These are phyloP conservation scores for Plasmodium cynomolgi DNA, from an alignment of 169 alveolate genomes.

Conservation along the genomic window DNA sequence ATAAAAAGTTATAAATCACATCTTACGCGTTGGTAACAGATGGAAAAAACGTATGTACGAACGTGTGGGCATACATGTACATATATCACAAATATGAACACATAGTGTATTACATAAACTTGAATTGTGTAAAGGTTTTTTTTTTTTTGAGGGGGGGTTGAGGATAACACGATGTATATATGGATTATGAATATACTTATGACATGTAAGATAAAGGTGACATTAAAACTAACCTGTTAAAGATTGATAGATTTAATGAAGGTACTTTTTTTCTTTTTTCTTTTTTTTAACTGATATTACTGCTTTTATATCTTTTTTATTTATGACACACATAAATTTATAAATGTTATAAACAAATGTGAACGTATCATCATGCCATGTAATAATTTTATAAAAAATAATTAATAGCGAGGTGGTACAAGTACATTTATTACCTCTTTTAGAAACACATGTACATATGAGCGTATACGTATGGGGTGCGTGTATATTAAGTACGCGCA, in stretches of 20 bases:
- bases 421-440: not conserved
- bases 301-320: not conserved
- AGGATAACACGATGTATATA: not conserved
- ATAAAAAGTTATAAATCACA: not conserved
- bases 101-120: not conserved
- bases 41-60: not conserved
- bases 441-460: not conserved
- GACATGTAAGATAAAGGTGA: not conserved
- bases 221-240: not conserved
- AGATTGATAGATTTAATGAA: not conserved
- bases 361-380: not conserved
- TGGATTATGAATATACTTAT: not conserved
- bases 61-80: not conserved
- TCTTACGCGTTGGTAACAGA: not conserved
- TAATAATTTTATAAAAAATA: not conserved
- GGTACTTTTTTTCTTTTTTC: not conserved
- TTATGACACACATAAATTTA: not conserved
- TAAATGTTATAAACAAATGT: not conserved
- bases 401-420: not conserved
- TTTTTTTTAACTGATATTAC: not conserved
- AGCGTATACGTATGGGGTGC: not conserved
- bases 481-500: not conserved
- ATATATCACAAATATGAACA: not conserved
- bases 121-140: not conserved
- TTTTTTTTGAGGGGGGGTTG: not conserved